Evolutionary conservation across 2,329 filamentous ascomycete species (phyloP).

Genomic region (Verticillium klebahnii): DNA sequence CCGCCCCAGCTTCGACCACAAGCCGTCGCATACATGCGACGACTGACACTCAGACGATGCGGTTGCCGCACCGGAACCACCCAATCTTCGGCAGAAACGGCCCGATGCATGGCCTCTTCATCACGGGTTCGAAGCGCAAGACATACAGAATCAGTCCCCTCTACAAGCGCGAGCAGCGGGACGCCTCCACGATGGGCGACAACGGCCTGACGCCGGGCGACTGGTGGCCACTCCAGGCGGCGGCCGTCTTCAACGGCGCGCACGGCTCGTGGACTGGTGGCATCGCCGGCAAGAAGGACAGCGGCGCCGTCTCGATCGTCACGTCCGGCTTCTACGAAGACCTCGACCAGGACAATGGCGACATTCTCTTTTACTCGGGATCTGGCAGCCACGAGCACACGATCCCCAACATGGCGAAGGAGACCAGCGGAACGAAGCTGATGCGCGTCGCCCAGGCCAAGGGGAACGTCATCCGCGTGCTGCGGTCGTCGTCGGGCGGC

Average conservation of each 20-base stretch:
- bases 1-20: neutral
- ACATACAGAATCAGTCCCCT: constrained; percentile 14
- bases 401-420: neutral
- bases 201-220: constrained; percentile 30
- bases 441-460: constrained; percentile 14
- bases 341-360: constrained; percentile 19
- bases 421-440: constrained; percentile 11
- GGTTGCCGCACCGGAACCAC: constrained; percentile 11
- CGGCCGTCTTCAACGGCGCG: constrained; percentile 45
- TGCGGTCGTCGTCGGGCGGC: constrained; percentile 17
- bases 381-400: constrained; percentile 16
- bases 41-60: neutral
- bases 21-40: neutral
- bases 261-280: constrained; percentile 45
- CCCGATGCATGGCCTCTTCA: constrained; percentile 22
- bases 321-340: constrained; percentile 30
- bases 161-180: constrained; percentile 4
- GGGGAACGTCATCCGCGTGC: constrained; percentile 20
- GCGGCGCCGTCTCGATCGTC: constrained; percentile 51
- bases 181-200: constrained; percentile 17
- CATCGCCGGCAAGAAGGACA: constrained; percentile 39
- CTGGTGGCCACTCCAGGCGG: constrained; percentile 52
- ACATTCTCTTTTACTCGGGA: constrained; percentile 19
- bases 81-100: constrained; percentile 22
- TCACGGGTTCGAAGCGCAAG: neutral